phyloP scores from a whole-genome alignment of 768 basidiomycete species.

The Boletus reticulatus region DNA sequence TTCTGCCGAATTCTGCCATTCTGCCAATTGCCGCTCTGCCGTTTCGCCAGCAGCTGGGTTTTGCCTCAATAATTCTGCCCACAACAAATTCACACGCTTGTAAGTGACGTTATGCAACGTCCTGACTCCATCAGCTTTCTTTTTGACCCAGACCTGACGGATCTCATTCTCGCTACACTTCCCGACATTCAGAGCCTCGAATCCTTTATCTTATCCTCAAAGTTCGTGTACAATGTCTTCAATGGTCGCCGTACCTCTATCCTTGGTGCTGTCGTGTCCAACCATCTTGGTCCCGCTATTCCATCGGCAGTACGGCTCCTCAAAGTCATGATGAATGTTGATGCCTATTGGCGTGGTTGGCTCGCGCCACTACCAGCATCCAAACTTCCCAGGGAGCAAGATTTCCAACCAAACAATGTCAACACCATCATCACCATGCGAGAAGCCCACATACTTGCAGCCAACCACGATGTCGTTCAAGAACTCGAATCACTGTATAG shows the following conservation, averaged over 20 bases:
- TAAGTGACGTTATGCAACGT: neutral
- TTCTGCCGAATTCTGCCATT: too few relatives aligned
- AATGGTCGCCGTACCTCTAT: constrained; percentile 7
- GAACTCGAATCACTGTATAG: constrained; percentile 17
- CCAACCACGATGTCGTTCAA: constrained; percentile 15
- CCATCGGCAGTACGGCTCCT: constrained; percentile 14
- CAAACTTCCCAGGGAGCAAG: constrained; percentile 14
- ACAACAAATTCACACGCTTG: too few relatives aligned
- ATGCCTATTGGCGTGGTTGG: constrained; percentile 18
- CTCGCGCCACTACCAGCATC: constrained; percentile 5
- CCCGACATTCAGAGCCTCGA: constrained; percentile 9
- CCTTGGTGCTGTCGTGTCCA: constrained; percentile 13
- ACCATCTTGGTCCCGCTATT: constrained; percentile 9
- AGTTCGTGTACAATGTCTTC: constrained; percentile 18
- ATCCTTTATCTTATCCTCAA: constrained; percentile 15
- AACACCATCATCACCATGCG: constrained; percentile 1
- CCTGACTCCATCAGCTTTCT: neutral
- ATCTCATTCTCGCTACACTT: constrained; percentile 8
- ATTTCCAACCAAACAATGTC: neutral
- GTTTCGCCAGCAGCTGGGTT: too few relatives aligned
- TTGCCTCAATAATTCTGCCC: too few relatives aligned
- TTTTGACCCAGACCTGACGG: constrained; percentile 13
- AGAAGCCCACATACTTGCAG: constrained; percentile 12
- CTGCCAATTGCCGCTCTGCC: too few relatives aligned
- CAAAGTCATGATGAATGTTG: constrained; percentile 11